Percentiles rank a stretch among this genome's conserved stretches.
Conservation (phyloP, 2,329 filamentous ascomycete species). For the Esteya vermicola region DNA sequence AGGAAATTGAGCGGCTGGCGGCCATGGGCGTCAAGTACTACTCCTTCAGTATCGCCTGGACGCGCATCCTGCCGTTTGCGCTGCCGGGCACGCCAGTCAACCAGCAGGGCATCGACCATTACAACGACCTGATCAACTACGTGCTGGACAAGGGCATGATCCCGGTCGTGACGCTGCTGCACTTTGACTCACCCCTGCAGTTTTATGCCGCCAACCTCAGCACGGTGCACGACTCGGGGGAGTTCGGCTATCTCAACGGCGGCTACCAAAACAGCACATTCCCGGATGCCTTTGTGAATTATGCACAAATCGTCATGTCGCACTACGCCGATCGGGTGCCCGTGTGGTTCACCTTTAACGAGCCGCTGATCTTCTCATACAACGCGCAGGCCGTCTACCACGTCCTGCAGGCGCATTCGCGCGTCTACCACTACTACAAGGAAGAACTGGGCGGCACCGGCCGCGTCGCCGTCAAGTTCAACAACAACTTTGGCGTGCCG, state of each 20-base stretch:
- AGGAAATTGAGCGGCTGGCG: slow-evolving; percentile 38
- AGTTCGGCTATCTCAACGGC: no score
- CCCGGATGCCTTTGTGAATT: slow-evolving; percentile 35
- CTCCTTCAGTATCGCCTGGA: slow-evolving; percentile 37
- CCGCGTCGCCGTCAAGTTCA: slow-evolving; percentile 34
- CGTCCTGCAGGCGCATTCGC: slow-evolving; percentile 31
- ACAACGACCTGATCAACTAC: slow-evolving; percentile 37
- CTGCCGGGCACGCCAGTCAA: slow-evolving; percentile 35
- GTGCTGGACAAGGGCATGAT: slow-evolving; percentile 33
- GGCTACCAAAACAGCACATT: slow-evolving; percentile 27
- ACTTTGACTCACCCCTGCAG: slow-evolving; percentile 11
- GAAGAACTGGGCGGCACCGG: slow-evolving; percentile 36
- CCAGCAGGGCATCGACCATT: slow-evolving; percentile 33
- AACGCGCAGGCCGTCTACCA: slow-evolving; percentile 29
- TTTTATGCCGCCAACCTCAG: background rate
- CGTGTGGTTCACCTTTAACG: slow-evolving; percentile 9
- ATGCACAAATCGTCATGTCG: slow-evolving; percentile 35
- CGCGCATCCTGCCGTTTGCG: slow-evolving; percentile 36
- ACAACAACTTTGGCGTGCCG: slow-evolving; percentile 35
- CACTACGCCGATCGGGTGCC: slow-evolving; percentile 36
- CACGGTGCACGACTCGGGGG: no score
- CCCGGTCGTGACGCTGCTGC: slow-evolving; percentile 31
- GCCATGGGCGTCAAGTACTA: slow-evolving; percentile 36
- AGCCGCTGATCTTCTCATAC: slow-evolving; percentile 30
- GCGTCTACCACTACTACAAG: slow-evolving; percentile 37